Evolutionary conservation across 768 basidiomycete genomes (phyloP).

Genomic region (Phanerochaete sordida): DNA sequence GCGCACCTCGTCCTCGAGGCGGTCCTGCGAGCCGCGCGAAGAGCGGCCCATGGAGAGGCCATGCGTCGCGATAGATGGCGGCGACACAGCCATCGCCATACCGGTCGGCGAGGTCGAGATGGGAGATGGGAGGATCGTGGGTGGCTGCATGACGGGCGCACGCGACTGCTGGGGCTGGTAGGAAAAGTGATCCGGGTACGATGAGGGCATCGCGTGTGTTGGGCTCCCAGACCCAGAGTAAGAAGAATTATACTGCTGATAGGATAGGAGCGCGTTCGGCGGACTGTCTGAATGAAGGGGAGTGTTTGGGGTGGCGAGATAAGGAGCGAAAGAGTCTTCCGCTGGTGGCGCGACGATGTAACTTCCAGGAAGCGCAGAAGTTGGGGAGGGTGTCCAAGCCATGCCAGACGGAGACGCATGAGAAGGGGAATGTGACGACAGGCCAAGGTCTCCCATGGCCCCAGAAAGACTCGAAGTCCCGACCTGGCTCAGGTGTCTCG

Average conservation of each 20-base stretch:
- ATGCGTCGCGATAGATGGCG: conserved; percentile 16
- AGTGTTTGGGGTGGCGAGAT: conserved; percentile 14
- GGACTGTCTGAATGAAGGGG: conserved; percentile 13
- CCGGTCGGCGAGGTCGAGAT: conserved; percentile 23
- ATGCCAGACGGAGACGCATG: conserved; percentile 23
- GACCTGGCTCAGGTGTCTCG: conserved; percentile 37
- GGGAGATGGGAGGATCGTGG: conserved; percentile 14
- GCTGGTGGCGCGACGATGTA: conserved; percentile 9
- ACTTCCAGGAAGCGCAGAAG: conserved; percentile 15
- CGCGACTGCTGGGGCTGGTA: conserved; percentile 11
- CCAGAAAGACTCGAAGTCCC: conserved; percentile 50
- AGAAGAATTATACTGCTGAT: conserved; percentile 7
- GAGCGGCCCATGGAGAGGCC: conserved; percentile 18
- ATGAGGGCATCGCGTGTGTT: conserved; percentile 9
- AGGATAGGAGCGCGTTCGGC: conserved; percentile 9
- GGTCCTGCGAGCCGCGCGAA: conserved; percentile 22
- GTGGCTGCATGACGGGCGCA: conserved; percentile 17
- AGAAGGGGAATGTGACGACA: conserved; percentile 27
- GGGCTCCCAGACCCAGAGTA: conserved; percentile 8
- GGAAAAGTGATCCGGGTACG: conserved; percentile 16
- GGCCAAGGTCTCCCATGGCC: conserved; percentile 55
- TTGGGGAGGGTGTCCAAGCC: conserved; percentile 21
- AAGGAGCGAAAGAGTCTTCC: conserved; percentile 11
- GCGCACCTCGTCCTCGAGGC: conserved; percentile 47
- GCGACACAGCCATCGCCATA: conserved; percentile 25